Conservation (phyloP, 331 rosid species). For the Rhamnella rubrinervis region DNA sequence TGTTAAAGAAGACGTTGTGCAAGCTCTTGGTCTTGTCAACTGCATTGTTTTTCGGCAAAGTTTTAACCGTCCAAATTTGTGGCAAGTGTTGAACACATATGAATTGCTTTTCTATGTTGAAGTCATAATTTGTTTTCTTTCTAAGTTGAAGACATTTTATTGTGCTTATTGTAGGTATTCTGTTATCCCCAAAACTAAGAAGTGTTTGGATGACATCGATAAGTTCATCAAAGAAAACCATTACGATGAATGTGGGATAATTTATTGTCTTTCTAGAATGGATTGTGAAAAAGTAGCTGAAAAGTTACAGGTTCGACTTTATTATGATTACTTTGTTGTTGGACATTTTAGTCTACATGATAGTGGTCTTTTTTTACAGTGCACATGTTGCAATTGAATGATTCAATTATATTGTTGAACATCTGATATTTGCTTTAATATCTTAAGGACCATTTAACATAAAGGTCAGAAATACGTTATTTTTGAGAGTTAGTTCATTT, state of each 20-base stretch:
- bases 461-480: background rate
- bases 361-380: no score
- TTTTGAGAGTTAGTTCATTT: conserved; percentile 6
- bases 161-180: conserved; percentile 66
- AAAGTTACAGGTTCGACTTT: conserved; percentile 73
- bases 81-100: conserved; percentile 43
- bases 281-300: conserved; percentile 97
- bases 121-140: conserved; percentile 6
- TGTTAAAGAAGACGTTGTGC: conserved; percentile 98
- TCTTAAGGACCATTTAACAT: background rate
- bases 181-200: conserved; percentile 83
- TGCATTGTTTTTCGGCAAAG: conserved; percentile 93
- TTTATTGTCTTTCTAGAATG: conserved; percentile 96
- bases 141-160: conserved; percentile 4
- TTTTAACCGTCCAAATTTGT: conserved; percentile 92
- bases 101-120: conserved; percentile 11
- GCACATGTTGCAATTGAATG: background rate
- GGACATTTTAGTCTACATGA: background rate
- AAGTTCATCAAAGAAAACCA: conserved; percentile 81
- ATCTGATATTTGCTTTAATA: background rate
- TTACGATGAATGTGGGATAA: conserved; percentile 89
- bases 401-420: background rate
- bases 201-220: conserved; percentile 88
- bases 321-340: conserved; percentile 13
- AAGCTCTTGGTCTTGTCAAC: conserved; percentile 92